Conservation (phyloP, 208 protist species). For the Trypanosoma mega region DNA sequence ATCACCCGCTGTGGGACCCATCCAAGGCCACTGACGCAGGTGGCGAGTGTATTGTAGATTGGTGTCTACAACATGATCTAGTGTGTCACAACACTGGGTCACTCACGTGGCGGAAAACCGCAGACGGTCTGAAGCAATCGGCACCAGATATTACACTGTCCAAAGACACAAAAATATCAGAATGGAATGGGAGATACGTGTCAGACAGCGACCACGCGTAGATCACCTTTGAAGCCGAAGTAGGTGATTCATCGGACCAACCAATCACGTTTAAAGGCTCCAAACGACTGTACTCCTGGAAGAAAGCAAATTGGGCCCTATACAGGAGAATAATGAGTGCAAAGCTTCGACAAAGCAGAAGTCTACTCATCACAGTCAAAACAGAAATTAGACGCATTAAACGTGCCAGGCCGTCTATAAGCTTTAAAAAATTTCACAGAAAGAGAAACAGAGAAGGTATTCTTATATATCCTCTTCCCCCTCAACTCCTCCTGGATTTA, state of each 20-base stretch:
- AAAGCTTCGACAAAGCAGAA: not conserved
- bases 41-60: not conserved
- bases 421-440: no score
- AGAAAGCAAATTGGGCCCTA: conserved; percentile 10
- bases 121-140: not conserved
- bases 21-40: not conserved
- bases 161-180: not conserved
- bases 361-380: not conserved
- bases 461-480: no score
- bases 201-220: conserved; percentile 15
- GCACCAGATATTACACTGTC: conserved; percentile 12
- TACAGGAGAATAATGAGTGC: not conserved
- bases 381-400: not conserved
- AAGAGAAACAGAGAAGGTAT: not conserved
- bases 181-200: not conserved
- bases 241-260: not conserved
- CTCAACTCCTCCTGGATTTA: no score
- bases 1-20: not conserved
- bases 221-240: conserved; percentile 11
- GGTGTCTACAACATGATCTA: not conserved
- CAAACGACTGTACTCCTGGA: conserved; percentile 3
- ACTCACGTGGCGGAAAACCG: not conserved
- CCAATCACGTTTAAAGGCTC: not conserved
- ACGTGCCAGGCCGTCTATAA: not conserved
- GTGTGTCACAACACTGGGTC: not conserved